Conservation (phyloP, 805 yeast genomes). For the Blastobotrys chiropterorum region DNA sequence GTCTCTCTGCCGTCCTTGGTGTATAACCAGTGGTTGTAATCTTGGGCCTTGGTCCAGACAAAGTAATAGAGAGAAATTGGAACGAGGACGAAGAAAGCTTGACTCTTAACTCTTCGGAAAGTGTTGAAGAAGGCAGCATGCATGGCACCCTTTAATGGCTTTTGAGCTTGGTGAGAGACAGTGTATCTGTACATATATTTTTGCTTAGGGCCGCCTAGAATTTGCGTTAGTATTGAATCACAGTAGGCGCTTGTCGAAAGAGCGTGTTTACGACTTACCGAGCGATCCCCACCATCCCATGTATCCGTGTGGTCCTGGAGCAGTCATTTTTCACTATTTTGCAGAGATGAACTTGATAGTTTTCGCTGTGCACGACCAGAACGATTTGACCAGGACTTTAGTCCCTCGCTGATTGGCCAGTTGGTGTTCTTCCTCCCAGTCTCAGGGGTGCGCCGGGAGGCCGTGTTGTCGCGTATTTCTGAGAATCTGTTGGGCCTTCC, state of each 20-base stretch:
- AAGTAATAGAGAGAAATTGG: slow-evolving; percentile 81
- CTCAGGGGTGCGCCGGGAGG: background rate
- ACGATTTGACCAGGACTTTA: background rate
- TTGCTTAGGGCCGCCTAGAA: slow-evolving; percentile 51
- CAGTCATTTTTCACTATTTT: slow-evolving; percentile 45
- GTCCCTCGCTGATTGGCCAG: background rate
- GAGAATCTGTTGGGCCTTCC: background rate
- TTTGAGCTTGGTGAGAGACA: slow-evolving; percentile 89
- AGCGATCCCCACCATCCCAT: slow-evolving; percentile 98
- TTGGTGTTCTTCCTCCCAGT: background rate
- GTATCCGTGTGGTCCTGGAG: slow-evolving; percentile 63
- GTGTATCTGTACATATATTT: slow-evolving; percentile 61
- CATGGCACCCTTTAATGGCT: slow-evolving; percentile 80
- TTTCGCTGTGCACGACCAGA: background rate
- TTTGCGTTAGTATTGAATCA: background rate
- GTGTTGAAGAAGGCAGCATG: slow-evolving; percentile 87
- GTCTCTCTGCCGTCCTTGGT: slow-evolving; percentile 98
- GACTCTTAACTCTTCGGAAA: slow-evolving; percentile 88
- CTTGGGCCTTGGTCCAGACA: slow-evolving; percentile 81
- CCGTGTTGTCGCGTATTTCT: background rate
- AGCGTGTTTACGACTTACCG: too few relatives aligned
- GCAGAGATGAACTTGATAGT: background rate
- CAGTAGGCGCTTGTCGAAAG: too few relatives aligned
- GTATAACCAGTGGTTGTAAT: slow-evolving; percentile 85
- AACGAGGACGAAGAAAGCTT: slow-evolving; percentile 65